phyloP scores from a whole-genome alignment of 2,329 filamentous ascomycete genomes.

The Fusarium goolgardi region DNA sequence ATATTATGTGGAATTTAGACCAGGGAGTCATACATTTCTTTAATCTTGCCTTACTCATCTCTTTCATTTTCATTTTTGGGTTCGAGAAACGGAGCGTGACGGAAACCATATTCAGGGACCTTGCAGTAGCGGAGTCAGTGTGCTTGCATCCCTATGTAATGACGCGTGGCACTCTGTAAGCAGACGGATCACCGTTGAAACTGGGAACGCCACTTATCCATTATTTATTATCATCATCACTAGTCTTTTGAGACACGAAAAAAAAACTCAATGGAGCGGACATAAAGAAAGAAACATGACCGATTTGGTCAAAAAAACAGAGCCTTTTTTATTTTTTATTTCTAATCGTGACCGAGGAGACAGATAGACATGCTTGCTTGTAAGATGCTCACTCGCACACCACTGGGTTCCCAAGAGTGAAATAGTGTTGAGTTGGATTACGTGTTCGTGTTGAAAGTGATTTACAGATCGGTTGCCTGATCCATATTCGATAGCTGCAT shows the following conservation, averaged over 20 bases:
- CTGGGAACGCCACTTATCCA: conserved; percentile 38
- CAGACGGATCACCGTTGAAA: conserved; percentile 27
- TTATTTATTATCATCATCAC: conserved; percentile 6
- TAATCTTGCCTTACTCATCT: conserved; percentile 48
- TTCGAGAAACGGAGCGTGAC: conserved; percentile 26
- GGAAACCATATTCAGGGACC: conserved; percentile 35
- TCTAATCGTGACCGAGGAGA: conserved; percentile 17
- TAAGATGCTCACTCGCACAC: background rate
- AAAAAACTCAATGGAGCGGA: conserved; percentile 30
- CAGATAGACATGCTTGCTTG: background rate
- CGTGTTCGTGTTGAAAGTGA: background rate
- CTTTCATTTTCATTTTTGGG: conserved; percentile 43
- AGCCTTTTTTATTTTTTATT: background rate
- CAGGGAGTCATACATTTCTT: conserved; percentile 54
- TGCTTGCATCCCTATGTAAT: conserved; percentile 17
- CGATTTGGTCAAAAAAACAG: background rate
- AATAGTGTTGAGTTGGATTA: background rate
- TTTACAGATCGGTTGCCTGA: background rate
- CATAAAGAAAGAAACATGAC: conserved; percentile 23
- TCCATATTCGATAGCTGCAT: background rate
- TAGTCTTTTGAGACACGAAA: conserved; percentile 31
- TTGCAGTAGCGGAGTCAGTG: conserved; percentile 34
- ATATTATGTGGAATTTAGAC: conserved; percentile 53
- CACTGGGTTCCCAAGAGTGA: background rate
- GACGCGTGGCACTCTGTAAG: conserved; percentile 37